Base-by-base conservation (phyloP, 257 asterid genomes). In the Mitragyna speciosa region DNA sequence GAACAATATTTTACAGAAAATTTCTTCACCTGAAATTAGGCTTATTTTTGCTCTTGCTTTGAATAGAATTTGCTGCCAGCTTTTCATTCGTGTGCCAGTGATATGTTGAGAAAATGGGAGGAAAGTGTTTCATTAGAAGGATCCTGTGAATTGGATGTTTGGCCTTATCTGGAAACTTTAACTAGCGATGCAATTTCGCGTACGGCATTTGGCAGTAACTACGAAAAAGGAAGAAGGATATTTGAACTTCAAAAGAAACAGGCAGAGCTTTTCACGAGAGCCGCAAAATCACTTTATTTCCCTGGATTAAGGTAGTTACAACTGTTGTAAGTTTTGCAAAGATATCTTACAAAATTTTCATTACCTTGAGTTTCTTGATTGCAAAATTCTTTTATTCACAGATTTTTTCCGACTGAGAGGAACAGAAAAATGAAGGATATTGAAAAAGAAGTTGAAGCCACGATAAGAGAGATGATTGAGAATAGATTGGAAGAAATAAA, bases 121-220 rank as follows among this genome's bases (percentile, higher is more conserved):
- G 72, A 75, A 11, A 41, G 66, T 6, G 10, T 83, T 19, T 86
- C 89, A 0, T 11, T 81, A 17, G 72, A 75, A 67, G 91, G 89
- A 16, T 88, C 84, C 0, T 51, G 77, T 28, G 93, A 90, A 75
- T 75, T 88, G 68, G 91, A 90, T 49, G 89, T 90, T 67, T 89
- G 94, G 92, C 90, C 89, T 39, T 47, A 81, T 66, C 73, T 90
- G 12, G 87, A 87, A 69, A 75, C 63, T 5, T 19, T 90, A 39
- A 54, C 87, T 0, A 67, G 89, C 49, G 91, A 90, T 59, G 89
- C 87, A 2, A 86, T 90, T 54, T 89, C 91, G 22, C 82, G 93
- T 12, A 87, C 95, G 26, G 88, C 92, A 12, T 91, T 91, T 47
- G 96, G 96, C 3, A 91, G 93, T 78, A 87, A 82, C 80, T 86